Conservation (phyloP, 768 basidiomycete species). For the Termitomyces bulborhizus region DNA sequence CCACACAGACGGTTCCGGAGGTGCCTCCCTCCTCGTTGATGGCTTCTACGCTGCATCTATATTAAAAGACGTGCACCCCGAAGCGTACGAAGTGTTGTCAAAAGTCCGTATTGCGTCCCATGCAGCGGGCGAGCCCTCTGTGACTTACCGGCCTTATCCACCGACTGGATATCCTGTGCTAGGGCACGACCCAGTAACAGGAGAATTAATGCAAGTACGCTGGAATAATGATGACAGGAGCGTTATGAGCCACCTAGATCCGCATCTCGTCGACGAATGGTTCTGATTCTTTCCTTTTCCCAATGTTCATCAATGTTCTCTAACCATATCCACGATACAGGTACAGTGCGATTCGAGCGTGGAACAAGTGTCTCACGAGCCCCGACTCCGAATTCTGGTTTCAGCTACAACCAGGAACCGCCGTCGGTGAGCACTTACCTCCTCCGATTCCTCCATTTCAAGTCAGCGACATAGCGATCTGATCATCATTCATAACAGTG, state of each 20-base stretch:
- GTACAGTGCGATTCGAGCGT: slow-evolving; percentile 77
- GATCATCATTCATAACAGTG: slow-evolving; percentile 33
- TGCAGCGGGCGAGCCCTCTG: slow-evolving; percentile 72
- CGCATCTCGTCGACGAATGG: slow-evolving; percentile 71
- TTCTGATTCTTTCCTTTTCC: slow-evolving; percentile 15
- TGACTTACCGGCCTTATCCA: slow-evolving; percentile 54
- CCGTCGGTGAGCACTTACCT: slow-evolving; percentile 51
- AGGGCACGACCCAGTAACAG: slow-evolving; percentile 51
- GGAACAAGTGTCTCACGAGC: slow-evolving; percentile 71
- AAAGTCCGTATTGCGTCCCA: slow-evolving; percentile 70
- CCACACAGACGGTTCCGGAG: slow-evolving; percentile 75
- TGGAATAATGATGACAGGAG: slow-evolving; percentile 97
- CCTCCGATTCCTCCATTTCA: no score
- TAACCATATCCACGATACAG: slow-evolving; percentile 22
- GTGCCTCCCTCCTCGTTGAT: slow-evolving; percentile 89
- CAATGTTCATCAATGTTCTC: background rate
- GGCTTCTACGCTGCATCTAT: slow-evolving; percentile 89
- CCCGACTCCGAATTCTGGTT: slow-evolving; percentile 90
- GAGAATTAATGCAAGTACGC: slow-evolving; percentile 68
- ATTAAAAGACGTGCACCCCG: slow-evolving; percentile 66
- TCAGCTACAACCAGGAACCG: slow-evolving; percentile 81
- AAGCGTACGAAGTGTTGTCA: slow-evolving; percentile 64
- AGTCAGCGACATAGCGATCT: background rate
- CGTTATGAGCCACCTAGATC: slow-evolving; percentile 56
- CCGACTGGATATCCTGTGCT: slow-evolving; percentile 64